These are phyloP conservation scores for Cyberlindnera mycetangii DNA, from an alignment of 805 yeast species.

Conservation along the genomic window DNA sequence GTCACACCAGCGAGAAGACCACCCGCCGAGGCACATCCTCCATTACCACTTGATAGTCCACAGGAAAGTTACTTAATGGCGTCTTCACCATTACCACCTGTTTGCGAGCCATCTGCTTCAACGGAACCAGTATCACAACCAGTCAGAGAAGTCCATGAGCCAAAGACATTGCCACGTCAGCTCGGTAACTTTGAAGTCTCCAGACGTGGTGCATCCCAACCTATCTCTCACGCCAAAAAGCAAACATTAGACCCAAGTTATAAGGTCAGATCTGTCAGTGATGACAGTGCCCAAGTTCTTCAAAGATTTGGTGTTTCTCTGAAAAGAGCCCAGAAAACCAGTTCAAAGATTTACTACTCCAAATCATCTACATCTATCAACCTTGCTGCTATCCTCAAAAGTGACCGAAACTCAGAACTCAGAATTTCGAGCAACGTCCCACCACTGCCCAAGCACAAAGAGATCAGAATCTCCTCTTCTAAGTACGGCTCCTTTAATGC, in stretches of 20 bases:
- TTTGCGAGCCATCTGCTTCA: neutral
- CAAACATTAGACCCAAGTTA: constrained; percentile 28
- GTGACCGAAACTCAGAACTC: constrained; percentile 7
- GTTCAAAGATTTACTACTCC: constrained; percentile 27
- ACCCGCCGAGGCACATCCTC: neutral
- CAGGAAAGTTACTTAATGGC: constrained; percentile 1
- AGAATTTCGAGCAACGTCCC: constrained; percentile 10
- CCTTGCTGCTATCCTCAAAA: constrained; percentile 23
- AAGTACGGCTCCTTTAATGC: constrained; percentile 23
- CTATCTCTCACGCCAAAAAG: constrained; percentile 16
- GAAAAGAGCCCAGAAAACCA: constrained; percentile 16
- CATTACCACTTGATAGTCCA: neutral
- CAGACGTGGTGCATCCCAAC: constrained; percentile 23
- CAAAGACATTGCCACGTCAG: constrained; percentile 16
- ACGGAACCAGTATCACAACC: neutral
- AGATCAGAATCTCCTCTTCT: constrained; percentile 24
- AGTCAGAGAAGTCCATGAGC: neutral
- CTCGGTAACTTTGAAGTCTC: constrained; percentile 15
- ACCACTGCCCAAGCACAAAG: constrained; percentile 15
- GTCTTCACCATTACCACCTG: constrained; percentile 4
- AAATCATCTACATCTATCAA: constrained; percentile 29
- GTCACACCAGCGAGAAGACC: constrained; percentile 1
- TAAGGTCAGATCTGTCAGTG: constrained; percentile 17
- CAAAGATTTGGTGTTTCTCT: constrained; percentile 25
- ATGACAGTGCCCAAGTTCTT: constrained; percentile 22